phyloP scores from a whole-genome alignment of 2,329 filamentous ascomycete species.

The Penicillium carneum region DNA sequence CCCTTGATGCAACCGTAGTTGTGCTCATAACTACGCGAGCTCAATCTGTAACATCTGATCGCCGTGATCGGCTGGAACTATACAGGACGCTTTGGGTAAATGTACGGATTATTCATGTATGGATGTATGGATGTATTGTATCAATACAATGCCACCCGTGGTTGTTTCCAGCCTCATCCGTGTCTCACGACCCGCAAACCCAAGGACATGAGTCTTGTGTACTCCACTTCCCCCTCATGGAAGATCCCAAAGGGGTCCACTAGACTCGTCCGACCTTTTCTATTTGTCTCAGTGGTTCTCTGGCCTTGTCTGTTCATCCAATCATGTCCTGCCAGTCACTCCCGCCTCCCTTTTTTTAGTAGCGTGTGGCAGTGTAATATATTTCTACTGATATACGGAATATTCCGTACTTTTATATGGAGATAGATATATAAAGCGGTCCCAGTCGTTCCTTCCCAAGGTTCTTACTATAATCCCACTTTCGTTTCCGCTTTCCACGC shows the following conservation, averaged over 20 bases:
- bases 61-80: background rate
- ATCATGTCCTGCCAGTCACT: conserved; percentile 2
- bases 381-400: background rate
- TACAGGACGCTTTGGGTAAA: too few species aligned
- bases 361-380: conserved; percentile 11
- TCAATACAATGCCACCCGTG: background rate
- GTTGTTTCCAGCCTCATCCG: conserved; percentile 6
- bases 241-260: conserved; percentile 1
- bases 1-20: background rate
- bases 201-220: background rate
- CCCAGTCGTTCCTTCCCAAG: conserved; percentile 7
- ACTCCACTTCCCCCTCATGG: conserved; percentile 3
- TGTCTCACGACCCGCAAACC: conserved; percentile 2
- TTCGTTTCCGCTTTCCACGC: conserved; percentile 26
- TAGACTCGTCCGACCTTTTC: conserved; percentile 4
- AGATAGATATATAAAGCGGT: conserved; percentile 12
- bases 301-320: conserved; percentile 6
- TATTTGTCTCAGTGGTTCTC: conserved; percentile 10
- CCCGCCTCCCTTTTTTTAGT: conserved; percentile 22
- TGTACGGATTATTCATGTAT: too few species aligned
- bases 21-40: background rate
- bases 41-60: background rate
- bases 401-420: too few species aligned
- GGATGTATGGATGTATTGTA: background rate
- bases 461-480: background rate